Evolutionary conservation across 179 eudicot genomes (phyloP).

Genomic region (Patellifolia procumbens): DNA sequence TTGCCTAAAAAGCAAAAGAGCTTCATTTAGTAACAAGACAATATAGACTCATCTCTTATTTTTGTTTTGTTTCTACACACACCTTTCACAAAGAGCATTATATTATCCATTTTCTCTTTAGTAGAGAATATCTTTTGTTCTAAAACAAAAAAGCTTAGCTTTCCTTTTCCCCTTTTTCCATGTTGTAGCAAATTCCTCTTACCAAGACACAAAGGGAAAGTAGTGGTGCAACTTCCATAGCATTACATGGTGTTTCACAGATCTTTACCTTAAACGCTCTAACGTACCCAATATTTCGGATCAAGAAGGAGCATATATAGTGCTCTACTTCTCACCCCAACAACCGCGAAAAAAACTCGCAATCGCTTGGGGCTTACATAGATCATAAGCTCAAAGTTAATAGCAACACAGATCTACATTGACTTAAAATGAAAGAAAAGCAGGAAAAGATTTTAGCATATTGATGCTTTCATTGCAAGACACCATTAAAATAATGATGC

Average conservation of each 20-base stretch:
- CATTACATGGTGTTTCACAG: constrained; percentile 13
- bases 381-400: not conserved
- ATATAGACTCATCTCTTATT: not conserved
- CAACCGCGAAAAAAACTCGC: not conserved
- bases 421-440: not conserved
- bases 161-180: constrained; percentile 8
- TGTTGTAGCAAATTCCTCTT: constrained; percentile 10
- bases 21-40: constrained; percentile 1
- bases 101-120: constrained; percentile 16
- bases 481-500: not conserved
- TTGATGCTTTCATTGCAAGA: constrained; percentile 14
- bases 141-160: constrained; percentile 13
- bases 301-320: constrained; percentile 15
- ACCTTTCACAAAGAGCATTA: constrained; percentile 15
- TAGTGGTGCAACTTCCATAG: constrained; percentile 25
- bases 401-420: constrained; percentile 9
- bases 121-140: constrained; percentile 21
- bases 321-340: not conserved
- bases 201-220: constrained; percentile 17
- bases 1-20: not conserved
- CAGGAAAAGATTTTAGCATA: not conserved
- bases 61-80: not conserved
- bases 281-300: constrained; percentile 3
- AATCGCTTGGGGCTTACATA: not conserved
- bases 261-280: not conserved